A percentile compares a stretch with the other conserved stretches of the same genome.
phyloP scores from a whole-genome alignment of 2,329 filamentous ascomycete species.

The Penicillium thymicola region DNA sequence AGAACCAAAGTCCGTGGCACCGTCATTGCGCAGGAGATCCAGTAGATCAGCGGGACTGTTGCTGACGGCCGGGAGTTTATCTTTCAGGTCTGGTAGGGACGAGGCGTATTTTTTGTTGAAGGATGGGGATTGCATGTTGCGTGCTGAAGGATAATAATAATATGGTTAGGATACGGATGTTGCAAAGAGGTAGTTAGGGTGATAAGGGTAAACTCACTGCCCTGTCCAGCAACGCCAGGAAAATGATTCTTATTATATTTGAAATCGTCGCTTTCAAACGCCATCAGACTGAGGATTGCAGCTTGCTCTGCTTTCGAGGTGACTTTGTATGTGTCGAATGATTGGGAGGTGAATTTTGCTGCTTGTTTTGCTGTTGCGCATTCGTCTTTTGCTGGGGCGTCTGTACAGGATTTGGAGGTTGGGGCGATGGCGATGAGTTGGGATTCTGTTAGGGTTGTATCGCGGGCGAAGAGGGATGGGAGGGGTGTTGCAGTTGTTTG shows the following conservation, averaged over 20 bases:
- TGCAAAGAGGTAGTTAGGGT: neutral
- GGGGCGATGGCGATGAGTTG: constrained; percentile 53
- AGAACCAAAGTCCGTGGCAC: constrained; percentile 55
- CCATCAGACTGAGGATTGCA: constrained; percentile 66
- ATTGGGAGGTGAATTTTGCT: constrained; percentile 54
- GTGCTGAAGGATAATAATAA: constrained; percentile 35
- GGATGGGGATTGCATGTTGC: constrained; percentile 60
- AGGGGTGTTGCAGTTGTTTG: constrained; percentile 13
- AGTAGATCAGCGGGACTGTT: constrained; percentile 46
- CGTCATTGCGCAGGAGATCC: constrained; percentile 48
- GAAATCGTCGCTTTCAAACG: constrained; percentile 68
- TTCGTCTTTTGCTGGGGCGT: constrained; percentile 49
- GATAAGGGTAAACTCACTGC: constrained; percentile 43
- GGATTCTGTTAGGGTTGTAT: constrained; percentile 22
- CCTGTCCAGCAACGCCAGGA: constrained; percentile 61
- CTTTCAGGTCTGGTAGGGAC: constrained; percentile 44
- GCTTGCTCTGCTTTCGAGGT: constrained; percentile 59
- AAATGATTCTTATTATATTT: constrained; percentile 67
- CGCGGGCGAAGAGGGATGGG: neutral
- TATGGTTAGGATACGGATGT: neutral
- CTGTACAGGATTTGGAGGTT: constrained; percentile 52
- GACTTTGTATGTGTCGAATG: constrained; percentile 59
- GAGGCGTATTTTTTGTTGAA: constrained; percentile 57
- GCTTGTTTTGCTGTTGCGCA: constrained; percentile 65
- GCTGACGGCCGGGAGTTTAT: constrained; percentile 30